Conservation (phyloP, 305 asterid species). For the Fraxinus paxiana region DNA sequence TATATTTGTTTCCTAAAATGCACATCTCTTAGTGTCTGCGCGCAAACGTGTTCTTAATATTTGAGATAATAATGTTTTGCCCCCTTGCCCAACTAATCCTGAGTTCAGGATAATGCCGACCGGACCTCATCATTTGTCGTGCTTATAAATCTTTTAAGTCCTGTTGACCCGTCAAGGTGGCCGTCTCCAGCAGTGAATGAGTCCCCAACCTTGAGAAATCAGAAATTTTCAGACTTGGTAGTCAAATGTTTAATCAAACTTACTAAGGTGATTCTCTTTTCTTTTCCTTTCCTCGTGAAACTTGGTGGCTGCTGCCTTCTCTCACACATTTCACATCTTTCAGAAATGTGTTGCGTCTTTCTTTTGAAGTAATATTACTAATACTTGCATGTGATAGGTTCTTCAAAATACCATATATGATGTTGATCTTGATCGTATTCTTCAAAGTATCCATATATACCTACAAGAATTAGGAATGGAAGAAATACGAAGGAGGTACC, state of each 20-base stretch:
- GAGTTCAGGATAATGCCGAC: constrained; percentile 84
- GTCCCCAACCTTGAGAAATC: constrained; percentile 68
- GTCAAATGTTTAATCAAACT: constrained; percentile 98
- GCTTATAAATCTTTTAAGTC: constrained; percentile 86
- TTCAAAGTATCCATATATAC: constrained; percentile 93
- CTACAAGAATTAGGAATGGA: constrained; percentile 97
- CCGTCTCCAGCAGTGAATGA: constrained; percentile 89
- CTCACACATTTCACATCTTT: not conserved
- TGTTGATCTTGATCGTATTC: constrained; percentile 93
- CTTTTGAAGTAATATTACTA: not conserved
- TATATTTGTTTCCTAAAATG: constrained; percentile 24
- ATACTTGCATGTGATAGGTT: constrained; percentile 46
- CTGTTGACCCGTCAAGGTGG: constrained; percentile 97
- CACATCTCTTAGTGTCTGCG: not conserved
- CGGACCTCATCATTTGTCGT: constrained; percentile 92
- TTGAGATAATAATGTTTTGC: constrained; percentile 11
- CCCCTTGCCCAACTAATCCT: constrained; percentile 26
- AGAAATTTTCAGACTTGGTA: constrained; percentile 93
- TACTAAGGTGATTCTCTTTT: constrained; percentile 60
- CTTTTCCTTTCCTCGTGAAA: not conserved
- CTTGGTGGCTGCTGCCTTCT: not conserved
- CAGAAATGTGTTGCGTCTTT: not conserved
- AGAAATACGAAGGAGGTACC: constrained; percentile 90
- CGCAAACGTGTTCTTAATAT: not conserved
- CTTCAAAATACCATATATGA: constrained; percentile 90